phyloP scores from a whole-genome alignment of 1,139 yeast species.

The Pichia sp. region DNA sequence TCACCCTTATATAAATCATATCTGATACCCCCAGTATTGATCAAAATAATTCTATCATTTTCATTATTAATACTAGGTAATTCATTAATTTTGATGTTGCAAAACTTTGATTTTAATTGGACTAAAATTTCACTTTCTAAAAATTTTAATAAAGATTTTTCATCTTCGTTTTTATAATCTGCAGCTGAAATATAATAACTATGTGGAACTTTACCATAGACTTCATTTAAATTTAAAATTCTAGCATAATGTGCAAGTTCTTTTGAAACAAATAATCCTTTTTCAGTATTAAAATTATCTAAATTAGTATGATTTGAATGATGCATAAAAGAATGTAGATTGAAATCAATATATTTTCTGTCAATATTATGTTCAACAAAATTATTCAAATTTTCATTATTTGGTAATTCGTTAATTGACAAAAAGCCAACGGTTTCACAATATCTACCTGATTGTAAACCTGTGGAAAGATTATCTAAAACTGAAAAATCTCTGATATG shows the following conservation, averaged over 20 bases:
- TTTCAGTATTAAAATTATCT: conserved; percentile 37
- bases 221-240: conserved; percentile 47
- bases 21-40: conserved; percentile 85
- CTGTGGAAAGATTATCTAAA: conserved; percentile 63
- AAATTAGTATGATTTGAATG: conserved; percentile 43
- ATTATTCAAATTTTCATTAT: conserved; percentile 1
- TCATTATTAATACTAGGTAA: conserved; percentile 7
- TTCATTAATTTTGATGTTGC: conserved; percentile 19
- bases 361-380: conserved; percentile 20
- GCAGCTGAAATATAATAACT: conserved; percentile 67
- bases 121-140: conserved; percentile 56
- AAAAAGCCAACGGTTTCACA: conserved; percentile 90
- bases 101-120: conserved; percentile 37
- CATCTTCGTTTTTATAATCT: conserved; percentile 53
- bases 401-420: conserved; percentile 37
- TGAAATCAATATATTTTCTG: conserved; percentile 78
- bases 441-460: conserved; percentile 84
- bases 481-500: conserved; percentile 81
- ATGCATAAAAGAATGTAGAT: conserved; percentile 55
- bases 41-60: conserved; percentile 52
- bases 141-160: conserved; percentile 54
- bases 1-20: conserved; percentile 85
- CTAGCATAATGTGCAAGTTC: conserved; percentile 41
- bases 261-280: conserved; percentile 46
- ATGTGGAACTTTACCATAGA: conserved; percentile 58